phyloP scores from a whole-genome alignment of 148 eudicot species.

The Vaccinium vitisidaea region DNA sequence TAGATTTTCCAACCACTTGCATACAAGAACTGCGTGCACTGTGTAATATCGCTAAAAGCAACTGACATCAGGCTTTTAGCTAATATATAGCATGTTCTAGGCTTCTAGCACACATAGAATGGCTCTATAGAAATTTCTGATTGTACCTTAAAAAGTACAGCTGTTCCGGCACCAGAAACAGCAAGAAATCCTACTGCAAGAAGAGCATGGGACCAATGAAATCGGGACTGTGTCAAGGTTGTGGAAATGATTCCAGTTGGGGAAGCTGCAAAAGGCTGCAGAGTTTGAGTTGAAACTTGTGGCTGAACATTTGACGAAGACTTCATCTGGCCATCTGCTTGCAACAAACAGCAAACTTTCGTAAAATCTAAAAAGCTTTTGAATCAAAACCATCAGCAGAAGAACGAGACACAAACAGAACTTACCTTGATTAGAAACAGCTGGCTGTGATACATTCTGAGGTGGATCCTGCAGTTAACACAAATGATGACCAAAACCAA shows the following conservation, averaged over 20 bases:
- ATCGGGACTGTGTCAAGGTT: constrained; percentile 35
- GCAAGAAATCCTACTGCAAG: constrained; percentile 79
- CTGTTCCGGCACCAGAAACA: constrained; percentile 86
- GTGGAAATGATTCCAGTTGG: constrained; percentile 45
- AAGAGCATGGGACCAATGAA: constrained; percentile 87
- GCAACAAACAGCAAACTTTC: constrained; percentile 9
- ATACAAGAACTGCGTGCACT: not conserved
- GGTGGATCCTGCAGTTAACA: constrained; percentile 58
- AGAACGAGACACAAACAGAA: constrained; percentile 6
- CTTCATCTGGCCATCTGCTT: constrained; percentile 51
- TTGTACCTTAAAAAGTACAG: constrained; percentile 68
- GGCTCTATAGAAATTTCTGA: not conserved
- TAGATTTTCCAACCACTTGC: not conserved
- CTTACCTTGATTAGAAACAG: constrained; percentile 60
- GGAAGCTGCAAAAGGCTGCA: constrained; percentile 50
- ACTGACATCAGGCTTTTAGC: not conserved
- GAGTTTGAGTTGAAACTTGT: constrained; percentile 46
- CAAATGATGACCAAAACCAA: constrained; percentile 4
- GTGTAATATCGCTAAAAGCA: not conserved
- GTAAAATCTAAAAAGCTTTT: not conserved
- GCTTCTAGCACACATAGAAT: not conserved
- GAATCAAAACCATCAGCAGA: not conserved
- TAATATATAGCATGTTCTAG: not conserved
- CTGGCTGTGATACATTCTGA: constrained; percentile 54
- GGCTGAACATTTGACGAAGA: constrained; percentile 50